Percentiles rank a stretch among this genome's conserved stretches.
phyloP scores from a whole-genome alignment of 23 red algal genomes.

The Gracilaria vermiculophylla region DNA sequence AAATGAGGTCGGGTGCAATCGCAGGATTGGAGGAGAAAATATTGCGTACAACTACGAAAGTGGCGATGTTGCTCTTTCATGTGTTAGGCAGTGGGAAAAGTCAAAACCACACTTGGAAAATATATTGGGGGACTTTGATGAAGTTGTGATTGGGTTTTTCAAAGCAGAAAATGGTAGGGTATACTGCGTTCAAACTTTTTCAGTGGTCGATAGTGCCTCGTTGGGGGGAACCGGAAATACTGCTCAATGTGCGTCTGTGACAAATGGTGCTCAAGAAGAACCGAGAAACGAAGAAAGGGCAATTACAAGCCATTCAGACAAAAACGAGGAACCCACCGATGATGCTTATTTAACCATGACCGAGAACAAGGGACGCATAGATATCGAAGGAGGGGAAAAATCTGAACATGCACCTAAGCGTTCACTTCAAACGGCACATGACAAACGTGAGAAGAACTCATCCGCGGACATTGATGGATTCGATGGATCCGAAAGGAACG shows the following conservation, averaged over 20 bases:
- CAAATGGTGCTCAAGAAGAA: not conserved
- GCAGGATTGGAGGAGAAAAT: constrained; percentile 35
- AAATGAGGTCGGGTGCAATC: constrained; percentile 21
- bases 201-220: not conserved
- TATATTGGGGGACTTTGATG: constrained; percentile 18
- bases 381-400: not conserved
- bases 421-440: not conserved
- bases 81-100: constrained; percentile 31
- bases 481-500: not conserved
- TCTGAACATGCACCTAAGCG: not conserved
- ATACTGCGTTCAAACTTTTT: constrained; percentile 55
- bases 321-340: not conserved
- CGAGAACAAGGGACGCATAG: not conserved
- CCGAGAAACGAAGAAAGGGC: not conserved
- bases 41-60: constrained; percentile 44
- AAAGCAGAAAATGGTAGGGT: constrained; percentile 12
- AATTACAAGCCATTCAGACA: not conserved
- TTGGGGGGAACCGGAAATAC: not conserved
- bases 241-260: not conserved
- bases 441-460: not conserved
- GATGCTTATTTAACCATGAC: not conserved
- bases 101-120: constrained; percentile 8
- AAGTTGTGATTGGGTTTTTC: constrained; percentile 40
- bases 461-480: not conserved
- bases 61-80: constrained; percentile 30